A percentile compares a stretch with the other conserved stretches of the same genome.
These are phyloP conservation scores for Colletotrichum shisoi DNA, from an alignment of 2,329 filamentous ascomycete species.

Conservation along the genomic window DNA sequence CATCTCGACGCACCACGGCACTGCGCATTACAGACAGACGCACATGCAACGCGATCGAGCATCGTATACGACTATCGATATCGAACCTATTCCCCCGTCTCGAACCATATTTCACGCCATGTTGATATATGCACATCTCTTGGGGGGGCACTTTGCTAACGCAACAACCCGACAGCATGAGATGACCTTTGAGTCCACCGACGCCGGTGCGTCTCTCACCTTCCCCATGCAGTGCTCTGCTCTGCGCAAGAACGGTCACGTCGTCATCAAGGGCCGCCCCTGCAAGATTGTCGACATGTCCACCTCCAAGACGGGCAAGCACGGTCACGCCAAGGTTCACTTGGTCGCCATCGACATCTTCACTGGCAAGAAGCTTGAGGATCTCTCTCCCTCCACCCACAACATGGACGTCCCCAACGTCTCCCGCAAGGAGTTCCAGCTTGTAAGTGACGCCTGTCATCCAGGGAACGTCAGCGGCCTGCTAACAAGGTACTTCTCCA, in stretches of 20 bases:
- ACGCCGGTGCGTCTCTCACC: conserved; percentile 94
- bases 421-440: conserved; percentile 86
- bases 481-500: conserved; percentile 49
- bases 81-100: conserved; percentile 5
- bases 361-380: conserved; percentile 99
- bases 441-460: conserved; percentile 69
- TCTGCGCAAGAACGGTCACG: conserved; percentile 98
- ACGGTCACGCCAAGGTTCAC: conserved; percentile 99
- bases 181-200: conserved; percentile 84
- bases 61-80: conserved; percentile 12
- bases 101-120: background rate
- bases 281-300: conserved; percentile 99
- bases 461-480: conserved; percentile 19
- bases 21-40: conserved; percentile 26
- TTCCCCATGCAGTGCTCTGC: conserved; percentile 99
- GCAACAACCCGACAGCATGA: conserved; percentile 62
- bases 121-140: conserved; percentile 3
- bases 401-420: conserved; percentile 99
- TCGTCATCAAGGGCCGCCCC: conserved; percentile 97
- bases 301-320: conserved; percentile 99
- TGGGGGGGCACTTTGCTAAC: conserved; percentile 5
- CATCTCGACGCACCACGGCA: conserved; percentile 36
- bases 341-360: conserved; percentile 98
- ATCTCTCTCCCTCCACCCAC: conserved; percentile 96
- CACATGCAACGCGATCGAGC: conserved; percentile 12